Evolutionary conservation across 345 rosid genomes (phyloP), one percentile per base, ranked within the genome.

Genomic region (Theobroma cacao): DNA sequence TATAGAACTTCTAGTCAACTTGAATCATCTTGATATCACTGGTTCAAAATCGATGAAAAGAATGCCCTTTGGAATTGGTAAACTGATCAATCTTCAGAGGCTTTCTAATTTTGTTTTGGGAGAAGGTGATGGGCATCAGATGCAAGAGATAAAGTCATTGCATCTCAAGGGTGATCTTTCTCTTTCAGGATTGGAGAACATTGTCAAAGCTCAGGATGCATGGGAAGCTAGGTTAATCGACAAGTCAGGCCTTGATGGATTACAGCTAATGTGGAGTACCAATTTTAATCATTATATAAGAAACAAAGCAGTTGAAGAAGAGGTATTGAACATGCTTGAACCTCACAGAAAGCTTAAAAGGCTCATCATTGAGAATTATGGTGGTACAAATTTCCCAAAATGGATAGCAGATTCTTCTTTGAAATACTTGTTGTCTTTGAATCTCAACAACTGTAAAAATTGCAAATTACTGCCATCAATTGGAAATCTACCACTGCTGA

Each of bases 1-100:
- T 5, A 70, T 83, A 50, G 69, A 75, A 7, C 50, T 53, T 12
- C 66, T 87, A 64, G 64, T 63, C 9, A 75, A 81, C 72, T 55
- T 85, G 61, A 80, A 66, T 55, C 79, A 83, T 61, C 79, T 87
- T 45, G 86, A 84, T 77, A 47, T 76, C 31, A 50, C 26, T 6
- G 60, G 70, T 34, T 10, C 60, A 48, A 33, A 36, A 6, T 4
- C 3, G n/a, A 20, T 64, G 68, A 47, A 63, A 47, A 17, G n/a
- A 28, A 76, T 76, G 72, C 72, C 79, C 11, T 28, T 6, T 47
- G 63, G 36, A 34, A 76, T 76, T 20, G 38, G 52, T 26, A 58
- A 58, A 12, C 22, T 72, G 64, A 34, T 13, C 31, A 3, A 53
- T n/a, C 64, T 72, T 13, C 81, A 17, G 6, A 36, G 60, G 60